Conservation (phyloP, 176 grass and related monocot species). For the Carex scoparia region DNA sequence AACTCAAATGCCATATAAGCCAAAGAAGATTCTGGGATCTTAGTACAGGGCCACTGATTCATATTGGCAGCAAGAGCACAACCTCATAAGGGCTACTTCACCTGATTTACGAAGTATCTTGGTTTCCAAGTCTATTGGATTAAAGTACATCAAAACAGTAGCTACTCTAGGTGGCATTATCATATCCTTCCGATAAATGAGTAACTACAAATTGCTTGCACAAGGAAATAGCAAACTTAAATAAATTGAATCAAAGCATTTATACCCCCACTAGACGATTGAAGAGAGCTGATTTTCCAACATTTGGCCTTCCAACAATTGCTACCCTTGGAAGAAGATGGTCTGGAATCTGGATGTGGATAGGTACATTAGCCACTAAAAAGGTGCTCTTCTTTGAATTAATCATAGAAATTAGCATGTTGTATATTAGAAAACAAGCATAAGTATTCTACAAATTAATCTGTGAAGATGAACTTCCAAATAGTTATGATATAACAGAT, state of each 20-base stretch:
- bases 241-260: not conserved
- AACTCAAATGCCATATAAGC: not conserved
- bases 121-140: not conserved
- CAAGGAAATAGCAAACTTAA: not conserved
- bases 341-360: conserved; percentile 63
- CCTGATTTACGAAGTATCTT: not conserved
- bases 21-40: not conserved
- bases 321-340: conserved; percentile 74
- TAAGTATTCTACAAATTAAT: not conserved
- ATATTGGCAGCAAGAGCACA: not conserved
- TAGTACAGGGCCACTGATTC: not conserved
- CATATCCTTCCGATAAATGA: not conserved
- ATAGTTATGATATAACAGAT: not conserved
- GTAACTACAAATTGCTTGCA: not conserved
- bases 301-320: conserved; percentile 89
- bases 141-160: not conserved
- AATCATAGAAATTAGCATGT: not conserved
- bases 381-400: conserved; percentile 6
- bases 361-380: not conserved
- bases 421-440: not conserved
- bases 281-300: conserved; percentile 92
- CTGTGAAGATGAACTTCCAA: not conserved
- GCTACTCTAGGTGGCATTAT: not conserved
- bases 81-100: not conserved
- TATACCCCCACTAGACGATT: conserved; percentile 90